These are phyloP conservation scores for Pleurotus giganteus DNA, from an alignment of 768 basidiomycete species.

Conservation along the genomic window DNA sequence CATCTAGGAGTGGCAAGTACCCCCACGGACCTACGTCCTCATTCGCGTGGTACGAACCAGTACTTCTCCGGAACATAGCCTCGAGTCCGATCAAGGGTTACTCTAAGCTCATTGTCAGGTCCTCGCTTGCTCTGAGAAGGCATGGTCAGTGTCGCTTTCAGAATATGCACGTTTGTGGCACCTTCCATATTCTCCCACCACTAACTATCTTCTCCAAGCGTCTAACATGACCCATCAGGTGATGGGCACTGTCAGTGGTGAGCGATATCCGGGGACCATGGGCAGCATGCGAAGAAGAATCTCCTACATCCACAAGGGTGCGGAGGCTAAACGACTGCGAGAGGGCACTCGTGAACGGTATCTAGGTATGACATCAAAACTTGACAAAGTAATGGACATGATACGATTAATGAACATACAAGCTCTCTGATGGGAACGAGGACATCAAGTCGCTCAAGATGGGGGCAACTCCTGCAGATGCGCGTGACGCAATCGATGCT, in stretches of 20 bases:
- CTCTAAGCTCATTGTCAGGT: slow-evolving; percentile 13
- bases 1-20: neutral
- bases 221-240: slow-evolving; percentile 39
- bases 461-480: slow-evolving; percentile 40
- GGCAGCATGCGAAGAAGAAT: slow-evolving; percentile 31
- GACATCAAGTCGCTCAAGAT: slow-evolving; percentile 50
- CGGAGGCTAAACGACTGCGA: slow-evolving; percentile 34
- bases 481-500: slow-evolving; percentile 33
- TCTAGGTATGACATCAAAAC: slow-evolving; percentile 17
- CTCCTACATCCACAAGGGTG: slow-evolving; percentile 43
- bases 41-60: slow-evolving; percentile 38
- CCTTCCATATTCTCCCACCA: slow-evolving; percentile 54
- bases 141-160: neutral
- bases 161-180: slow-evolving; percentile 15
- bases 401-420: slow-evolving; percentile 26
- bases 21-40: slow-evolving; percentile 8
- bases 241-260: slow-evolving; percentile 31
- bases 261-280: slow-evolving; percentile 39
- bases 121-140: slow-evolving; percentile 9
- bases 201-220: slow-evolving; percentile 46
- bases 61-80: slow-evolving; percentile 24
- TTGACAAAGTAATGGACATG: neutral
- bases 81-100: slow-evolving; percentile 30
- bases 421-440: slow-evolving; percentile 50
- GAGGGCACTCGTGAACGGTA: slow-evolving; percentile 34